phyloP scores from a whole-genome alignment of 768 basidiomycete species.

The Gloeopeniophorella convolvens region DNA sequence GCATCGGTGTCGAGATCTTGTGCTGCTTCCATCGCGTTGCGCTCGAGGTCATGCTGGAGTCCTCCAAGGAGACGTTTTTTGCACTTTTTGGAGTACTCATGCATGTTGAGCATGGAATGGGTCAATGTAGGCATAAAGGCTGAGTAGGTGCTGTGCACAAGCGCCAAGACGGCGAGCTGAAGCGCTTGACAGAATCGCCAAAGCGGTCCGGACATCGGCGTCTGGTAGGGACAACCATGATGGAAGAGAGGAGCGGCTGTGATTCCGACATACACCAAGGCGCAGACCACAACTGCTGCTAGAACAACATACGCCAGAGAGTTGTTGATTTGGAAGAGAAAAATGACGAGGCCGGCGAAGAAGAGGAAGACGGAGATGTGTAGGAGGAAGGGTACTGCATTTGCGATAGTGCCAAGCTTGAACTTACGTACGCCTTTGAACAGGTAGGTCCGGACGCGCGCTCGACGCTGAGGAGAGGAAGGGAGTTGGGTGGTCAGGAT shows the following conservation, averaged over 20 bases:
- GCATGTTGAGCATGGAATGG: too few species aligned
- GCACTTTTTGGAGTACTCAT: background rate
- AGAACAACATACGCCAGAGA: constrained; percentile 8
- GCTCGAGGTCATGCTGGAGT: background rate
- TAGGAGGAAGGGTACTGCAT: constrained; percentile 9
- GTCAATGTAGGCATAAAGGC: too few species aligned
- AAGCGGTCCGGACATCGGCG: constrained; percentile 9
- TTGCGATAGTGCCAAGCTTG: background rate
- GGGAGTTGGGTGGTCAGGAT: constrained; percentile 2
- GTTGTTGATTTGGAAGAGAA: constrained; percentile 10
- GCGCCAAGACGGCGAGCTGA: background rate
- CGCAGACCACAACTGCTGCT: background rate
- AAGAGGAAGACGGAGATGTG: constrained; percentile 17
- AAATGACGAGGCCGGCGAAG: constrained; percentile 11
- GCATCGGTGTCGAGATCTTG: constrained; percentile 1
- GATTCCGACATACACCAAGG: constrained; percentile 1
- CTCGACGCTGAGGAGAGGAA: constrained; percentile 9
- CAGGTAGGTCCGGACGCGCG: constrained; percentile 14
- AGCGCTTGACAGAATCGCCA: constrained; percentile 3
- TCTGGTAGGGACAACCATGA: constrained; percentile 16
- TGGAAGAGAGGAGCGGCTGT: constrained; percentile 11
- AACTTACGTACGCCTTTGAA: constrained; percentile 4
- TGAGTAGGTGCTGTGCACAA: background rate
- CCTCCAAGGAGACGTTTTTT: constrained; percentile 3
- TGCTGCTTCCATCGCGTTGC: background rate